Conservation (phyloP, 352 stramenopile species). For the Phytophthora macrochlamydospora region DNA sequence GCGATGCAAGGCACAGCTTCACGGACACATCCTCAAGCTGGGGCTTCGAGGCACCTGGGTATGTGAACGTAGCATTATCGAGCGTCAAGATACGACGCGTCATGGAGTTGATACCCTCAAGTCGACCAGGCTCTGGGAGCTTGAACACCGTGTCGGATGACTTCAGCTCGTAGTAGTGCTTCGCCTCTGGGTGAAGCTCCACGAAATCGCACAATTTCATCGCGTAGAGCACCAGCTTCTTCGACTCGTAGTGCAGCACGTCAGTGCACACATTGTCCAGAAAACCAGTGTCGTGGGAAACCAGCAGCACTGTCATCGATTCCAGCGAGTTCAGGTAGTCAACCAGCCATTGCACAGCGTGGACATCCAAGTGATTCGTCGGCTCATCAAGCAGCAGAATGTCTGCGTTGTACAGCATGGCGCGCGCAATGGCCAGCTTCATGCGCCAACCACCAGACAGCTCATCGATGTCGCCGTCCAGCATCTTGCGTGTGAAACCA, state of each 20-base stretch:
- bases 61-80: constrained; percentile 89
- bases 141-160: constrained; percentile 84
- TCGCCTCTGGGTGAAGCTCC: constrained; percentile 89
- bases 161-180: constrained; percentile 94
- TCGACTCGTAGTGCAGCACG: constrained; percentile 96
- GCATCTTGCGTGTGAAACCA: constrained; percentile 94
- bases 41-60: constrained; percentile 82
- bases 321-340: constrained; percentile 96
- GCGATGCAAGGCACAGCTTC: constrained; percentile 95
- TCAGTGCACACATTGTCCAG: constrained; percentile 97
- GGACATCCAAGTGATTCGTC: constrained; percentile 96
- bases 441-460: constrained; percentile 97
- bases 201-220: constrained; percentile 91
- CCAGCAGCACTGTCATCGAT: constrained; percentile 95
- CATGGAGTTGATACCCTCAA: constrained; percentile 92
- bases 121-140: constrained; percentile 88
- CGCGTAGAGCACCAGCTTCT: constrained; percentile 95
- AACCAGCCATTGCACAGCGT: constrained; percentile 97
- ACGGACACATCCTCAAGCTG: constrained; percentile 94
- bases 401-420: constrained; percentile 95
- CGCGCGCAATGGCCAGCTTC: constrained; percentile 95
- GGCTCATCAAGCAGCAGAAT: constrained; percentile 96
- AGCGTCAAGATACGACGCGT: constrained; percentile 93
- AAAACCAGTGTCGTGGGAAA: constrained; percentile 97
- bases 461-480: constrained; percentile 92